phyloP scores from a whole-genome alignment of 2,329 filamentous ascomycete genomes.

The Fusarium ambrosium region DNA sequence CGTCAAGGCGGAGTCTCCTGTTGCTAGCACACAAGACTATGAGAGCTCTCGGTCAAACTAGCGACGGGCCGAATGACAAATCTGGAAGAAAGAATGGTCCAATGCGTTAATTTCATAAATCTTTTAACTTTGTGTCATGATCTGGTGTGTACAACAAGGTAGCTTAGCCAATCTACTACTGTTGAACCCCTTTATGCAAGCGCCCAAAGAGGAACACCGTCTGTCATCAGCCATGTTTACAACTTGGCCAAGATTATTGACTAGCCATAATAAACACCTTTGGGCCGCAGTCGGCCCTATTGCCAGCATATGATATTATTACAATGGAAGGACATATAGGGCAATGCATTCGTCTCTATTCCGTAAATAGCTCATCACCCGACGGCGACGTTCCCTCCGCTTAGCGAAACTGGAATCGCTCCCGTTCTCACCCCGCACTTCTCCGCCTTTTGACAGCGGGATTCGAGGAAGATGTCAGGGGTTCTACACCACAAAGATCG shows the following conservation, averaged over 20 bases:
- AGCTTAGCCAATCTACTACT: too few relatives aligned
- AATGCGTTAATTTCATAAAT: background rate
- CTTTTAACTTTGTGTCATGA: background rate
- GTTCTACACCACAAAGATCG: background rate
- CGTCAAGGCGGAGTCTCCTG: slow-evolving; percentile 5
- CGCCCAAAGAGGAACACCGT: background rate
- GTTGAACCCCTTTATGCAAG: background rate
- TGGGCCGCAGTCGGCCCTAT: background rate
- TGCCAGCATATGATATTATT: slow-evolving; percentile 1
- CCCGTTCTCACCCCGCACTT: background rate
- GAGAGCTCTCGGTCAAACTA: background rate
- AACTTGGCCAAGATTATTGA: background rate
- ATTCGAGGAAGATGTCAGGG: background rate
- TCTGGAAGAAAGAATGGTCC: background rate
- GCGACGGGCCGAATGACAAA: slow-evolving; percentile 4
- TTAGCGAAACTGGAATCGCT: slow-evolving; percentile 6
- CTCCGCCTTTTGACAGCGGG: slow-evolving; percentile 4
- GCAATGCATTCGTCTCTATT: background rate
- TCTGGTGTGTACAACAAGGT: too few relatives aligned
- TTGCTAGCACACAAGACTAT: background rate
- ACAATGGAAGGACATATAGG: slow-evolving; percentile 2
- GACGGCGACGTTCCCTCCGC: slow-evolving; percentile 7
- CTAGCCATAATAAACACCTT: background rate
- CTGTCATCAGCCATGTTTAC: background rate
- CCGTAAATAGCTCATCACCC: slow-evolving; percentile 2